Conservation (phyloP, 2,329 filamentous ascomycete genomes). For the Penicillium sp. region DNA sequence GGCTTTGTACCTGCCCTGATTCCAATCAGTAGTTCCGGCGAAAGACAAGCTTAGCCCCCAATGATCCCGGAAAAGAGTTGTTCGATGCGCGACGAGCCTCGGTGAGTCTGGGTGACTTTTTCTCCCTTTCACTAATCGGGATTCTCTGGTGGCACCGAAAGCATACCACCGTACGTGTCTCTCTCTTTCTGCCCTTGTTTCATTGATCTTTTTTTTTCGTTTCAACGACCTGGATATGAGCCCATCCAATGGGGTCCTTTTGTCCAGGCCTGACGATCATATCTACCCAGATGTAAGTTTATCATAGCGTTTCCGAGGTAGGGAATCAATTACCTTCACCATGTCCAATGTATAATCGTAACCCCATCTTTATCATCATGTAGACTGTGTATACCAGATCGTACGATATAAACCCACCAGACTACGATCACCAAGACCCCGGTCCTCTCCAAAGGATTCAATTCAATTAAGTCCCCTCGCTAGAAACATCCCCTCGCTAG, state of each 20-base stretch:
- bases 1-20: slow-evolving; percentile 31
- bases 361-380: not conserved
- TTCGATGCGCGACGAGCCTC: not conserved
- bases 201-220: not conserved
- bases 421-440: not conserved
- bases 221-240: slow-evolving; percentile 6
- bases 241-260: slow-evolving; percentile 1
- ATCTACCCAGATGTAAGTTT: slow-evolving; percentile 18
- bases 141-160: slow-evolving; percentile 5
- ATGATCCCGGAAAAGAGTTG: not conserved
- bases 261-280: slow-evolving; percentile 5
- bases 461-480: slow-evolving; percentile 1
- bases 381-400: not conserved
- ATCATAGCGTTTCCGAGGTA: slow-evolving; percentile 14
- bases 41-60: slow-evolving; percentile 5
- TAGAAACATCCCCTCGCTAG: no score
- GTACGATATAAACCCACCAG: not conserved
- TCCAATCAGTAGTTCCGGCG: slow-evolving; percentile 31
- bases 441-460: not conserved
- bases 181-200: slow-evolving; percentile 4
- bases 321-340: slow-evolving; percentile 5
- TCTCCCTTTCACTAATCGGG: slow-evolving; percentile 1
- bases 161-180: slow-evolving; percentile 19
- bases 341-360: not conserved
- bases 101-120: slow-evolving; percentile 10